A percentile compares a stretch with the other conserved stretches of the same genome.
Conservation (phyloP, 805 yeast species). For the Monosporozyma solicola region DNA sequence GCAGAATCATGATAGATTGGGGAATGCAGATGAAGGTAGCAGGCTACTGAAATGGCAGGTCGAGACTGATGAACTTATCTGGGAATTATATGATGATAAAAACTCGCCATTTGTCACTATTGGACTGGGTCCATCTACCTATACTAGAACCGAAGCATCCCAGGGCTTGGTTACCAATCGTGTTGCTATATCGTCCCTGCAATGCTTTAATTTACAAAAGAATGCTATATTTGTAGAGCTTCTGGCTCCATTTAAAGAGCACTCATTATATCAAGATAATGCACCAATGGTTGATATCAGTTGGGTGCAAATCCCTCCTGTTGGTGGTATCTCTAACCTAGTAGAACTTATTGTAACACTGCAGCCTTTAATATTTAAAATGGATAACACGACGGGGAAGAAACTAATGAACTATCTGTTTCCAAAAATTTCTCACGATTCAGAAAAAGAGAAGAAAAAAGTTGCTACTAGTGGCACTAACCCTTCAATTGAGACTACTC, state of each 20-base stretch:
- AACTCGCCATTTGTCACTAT: conserved; percentile 44
- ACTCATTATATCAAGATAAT: conserved; percentile 15
- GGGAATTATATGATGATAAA: conserved; percentile 45
- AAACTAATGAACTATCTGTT: conserved; percentile 40
- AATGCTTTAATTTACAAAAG: conserved; percentile 44
- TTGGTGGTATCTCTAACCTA: conserved; percentile 57
- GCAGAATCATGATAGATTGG: conserved; percentile 25
- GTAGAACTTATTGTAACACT: conserved; percentile 40
- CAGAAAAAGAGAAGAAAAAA: neutral
- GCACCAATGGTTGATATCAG: conserved; percentile 33
- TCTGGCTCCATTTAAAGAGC: conserved; percentile 34
- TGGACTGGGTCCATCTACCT: conserved; percentile 41
- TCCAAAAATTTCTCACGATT: conserved; percentile 26
- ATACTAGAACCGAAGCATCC: conserved; percentile 39
- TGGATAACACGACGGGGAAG: conserved; percentile 48
- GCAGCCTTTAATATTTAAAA: conserved; percentile 47
- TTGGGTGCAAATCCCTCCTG: conserved; percentile 51
- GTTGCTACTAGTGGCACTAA: neutral
- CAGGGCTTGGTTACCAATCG: conserved; percentile 47
- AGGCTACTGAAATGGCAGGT: conserved; percentile 38
- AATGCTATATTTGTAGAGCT: conserved; percentile 45
- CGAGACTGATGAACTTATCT: conserved; percentile 46
- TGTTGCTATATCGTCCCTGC: conserved; percentile 38
- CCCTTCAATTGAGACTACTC: neutral
- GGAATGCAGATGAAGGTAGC: conserved; percentile 15